Base-by-base conservation (phyloP, 441 rosid genomes). In the Pelargonium cotyledonis region DNA sequence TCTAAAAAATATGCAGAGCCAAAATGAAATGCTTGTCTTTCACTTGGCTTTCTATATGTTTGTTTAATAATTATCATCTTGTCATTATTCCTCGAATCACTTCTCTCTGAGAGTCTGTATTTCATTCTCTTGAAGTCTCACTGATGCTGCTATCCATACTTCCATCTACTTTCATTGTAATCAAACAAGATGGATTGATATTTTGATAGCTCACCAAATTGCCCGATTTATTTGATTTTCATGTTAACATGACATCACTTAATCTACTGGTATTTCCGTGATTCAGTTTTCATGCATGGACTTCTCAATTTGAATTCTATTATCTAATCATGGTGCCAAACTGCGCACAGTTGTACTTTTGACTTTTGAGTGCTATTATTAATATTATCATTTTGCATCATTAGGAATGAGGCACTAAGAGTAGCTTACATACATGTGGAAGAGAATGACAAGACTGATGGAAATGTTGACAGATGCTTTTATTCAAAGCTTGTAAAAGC, bases 401-500 rank as follows among this genome's bases (percentile, higher is more conserved):
- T 60, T 83, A 95, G 99, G 84, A 89, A 92, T 84, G 99, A 95
- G 85, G 99, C 99, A 70, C 94, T 95, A 70, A 96, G 99, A 61
- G 88, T 95, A 74, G 99, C 99, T 76, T 95, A 88, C 75, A 92
- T 95, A 14, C 97, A 95, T 80, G 85, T 84, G 65, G 96, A 92
- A 65, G 99, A 95, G 79, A 88, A 88, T 68, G 65, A 62, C 31
- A 73, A 88, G 68, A 82, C 85, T 79, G 86, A 89, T 76, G 97
- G 96, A 63, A 83, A 72, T 67, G 88, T 89, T 65, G 88, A 88
- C 18, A 90, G 79, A 31, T 93, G 89, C 66, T 95, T 82, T 75
- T 90, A 81, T 79, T 95, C 99, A n/a, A 95, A 95, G 80, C 95
- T 95, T 71, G 99, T 95, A 80, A 95, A 95, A 79, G 99, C 88